Percentiles rank a stretch among this genome's conserved stretches.
Conservation (phyloP, 2,329 filamentous ascomycete genomes). For the Verticillium dahliae region DNA sequence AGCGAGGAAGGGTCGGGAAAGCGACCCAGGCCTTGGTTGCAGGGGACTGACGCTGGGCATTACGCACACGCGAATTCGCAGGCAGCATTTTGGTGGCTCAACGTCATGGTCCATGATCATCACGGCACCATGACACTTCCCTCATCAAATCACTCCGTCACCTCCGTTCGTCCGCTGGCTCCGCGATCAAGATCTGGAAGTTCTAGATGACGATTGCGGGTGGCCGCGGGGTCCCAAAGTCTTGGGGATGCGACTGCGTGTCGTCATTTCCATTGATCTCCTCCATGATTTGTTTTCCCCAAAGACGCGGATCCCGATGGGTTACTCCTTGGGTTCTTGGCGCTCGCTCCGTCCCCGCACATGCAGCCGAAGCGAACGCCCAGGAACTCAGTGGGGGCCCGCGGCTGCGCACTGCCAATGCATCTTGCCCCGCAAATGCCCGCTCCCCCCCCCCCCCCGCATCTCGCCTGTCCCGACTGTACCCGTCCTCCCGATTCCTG, state of each 20-base stretch:
- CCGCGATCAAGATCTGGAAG: background rate
- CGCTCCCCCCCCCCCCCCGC: background rate
- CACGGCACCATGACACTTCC: background rate
- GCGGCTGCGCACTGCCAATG: too few relatives aligned
- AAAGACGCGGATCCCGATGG: background rate
- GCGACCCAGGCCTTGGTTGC: too few relatives aligned
- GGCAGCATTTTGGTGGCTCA: background rate
- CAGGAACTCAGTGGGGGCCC: too few relatives aligned
- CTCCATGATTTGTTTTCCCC: background rate
- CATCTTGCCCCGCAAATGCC: background rate
- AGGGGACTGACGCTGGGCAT: too few relatives aligned
- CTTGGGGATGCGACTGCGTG: background rate
- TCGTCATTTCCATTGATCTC: background rate
- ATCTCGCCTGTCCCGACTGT: background rate
- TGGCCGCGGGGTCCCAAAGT: background rate
- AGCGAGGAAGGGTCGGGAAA: too few relatives aligned
- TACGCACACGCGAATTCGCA: too few relatives aligned
- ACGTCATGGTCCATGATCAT: background rate
- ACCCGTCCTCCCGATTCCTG: background rate
- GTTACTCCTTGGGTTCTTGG: background rate
- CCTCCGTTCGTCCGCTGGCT: background rate
- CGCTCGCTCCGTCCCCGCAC: background rate
- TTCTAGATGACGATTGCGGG: background rate
- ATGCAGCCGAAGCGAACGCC: background rate
- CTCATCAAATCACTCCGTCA: background rate